Conservation (phyloP, 305 asterid genomes). For the Ruellia speciosa region DNA sequence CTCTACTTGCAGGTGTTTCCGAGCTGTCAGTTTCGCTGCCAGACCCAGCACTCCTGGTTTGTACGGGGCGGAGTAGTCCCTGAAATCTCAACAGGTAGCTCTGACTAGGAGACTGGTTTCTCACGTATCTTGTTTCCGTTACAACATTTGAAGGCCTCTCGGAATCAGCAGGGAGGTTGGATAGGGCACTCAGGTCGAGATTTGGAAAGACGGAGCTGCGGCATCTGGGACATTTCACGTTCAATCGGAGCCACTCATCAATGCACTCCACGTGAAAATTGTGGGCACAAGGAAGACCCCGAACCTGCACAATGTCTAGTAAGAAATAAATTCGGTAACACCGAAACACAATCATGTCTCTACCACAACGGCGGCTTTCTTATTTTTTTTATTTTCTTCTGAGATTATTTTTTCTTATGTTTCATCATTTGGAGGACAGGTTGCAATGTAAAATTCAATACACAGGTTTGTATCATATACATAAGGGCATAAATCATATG, state of each 20-base stretch:
- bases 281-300: slow-evolving; percentile 97
- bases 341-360: no score
- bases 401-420: no score
- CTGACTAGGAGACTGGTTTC: slow-evolving; percentile 72
- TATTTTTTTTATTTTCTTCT: no score
- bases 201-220: slow-evolving; percentile 95
- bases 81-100: slow-evolving; percentile 71
- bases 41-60: slow-evolving; percentile 28
- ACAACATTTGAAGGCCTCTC: slow-evolving; percentile 45
- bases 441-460: no score
- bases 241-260: slow-evolving; percentile 92
- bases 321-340: not conserved
- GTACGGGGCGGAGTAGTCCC: slow-evolving; percentile 58
- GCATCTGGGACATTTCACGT: slow-evolving; percentile 90
- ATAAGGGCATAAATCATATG: no score
- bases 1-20: slow-evolving; percentile 30
- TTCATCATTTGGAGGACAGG: no score
- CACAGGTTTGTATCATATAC: no score
- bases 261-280: slow-evolving; percentile 94
- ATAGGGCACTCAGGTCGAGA: slow-evolving; percentile 77
- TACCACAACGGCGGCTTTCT: no score
- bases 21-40: slow-evolving; percentile 24
- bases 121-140: slow-evolving; percentile 48
- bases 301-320: slow-evolving; percentile 44
- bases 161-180: slow-evolving; percentile 58